Conservation (phyloP, 2,329 filamentous ascomycete species). For the Verticillium longisporum region DNA sequence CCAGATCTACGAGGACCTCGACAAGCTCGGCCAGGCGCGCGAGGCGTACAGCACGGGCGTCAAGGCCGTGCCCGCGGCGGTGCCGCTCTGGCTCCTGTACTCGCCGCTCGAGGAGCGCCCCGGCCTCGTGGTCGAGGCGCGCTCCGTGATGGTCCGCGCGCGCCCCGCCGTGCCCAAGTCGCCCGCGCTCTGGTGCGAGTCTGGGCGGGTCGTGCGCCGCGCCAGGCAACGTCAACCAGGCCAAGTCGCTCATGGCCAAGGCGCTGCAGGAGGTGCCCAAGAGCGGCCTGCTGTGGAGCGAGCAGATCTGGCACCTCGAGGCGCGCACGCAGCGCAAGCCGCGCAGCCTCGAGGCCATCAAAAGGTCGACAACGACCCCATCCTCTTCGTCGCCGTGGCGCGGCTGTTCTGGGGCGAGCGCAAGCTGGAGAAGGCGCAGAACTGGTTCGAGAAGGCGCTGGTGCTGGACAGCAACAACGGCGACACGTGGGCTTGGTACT, state of each 20-base stretch:
- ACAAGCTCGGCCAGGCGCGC: slow-evolving; percentile 74
- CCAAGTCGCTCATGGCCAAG: slow-evolving; percentile 86
- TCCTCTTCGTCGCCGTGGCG: slow-evolving; percentile 84
- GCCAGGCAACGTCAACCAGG: slow-evolving; percentile 77
- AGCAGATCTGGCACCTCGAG: slow-evolving; percentile 94
- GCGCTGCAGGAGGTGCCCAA: slow-evolving; percentile 87
- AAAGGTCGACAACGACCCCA: slow-evolving; percentile 87
- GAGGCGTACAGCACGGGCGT: slow-evolving; percentile 87
- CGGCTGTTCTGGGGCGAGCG: slow-evolving; percentile 95
- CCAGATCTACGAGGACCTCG: slow-evolving; percentile 85
- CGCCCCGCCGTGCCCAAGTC: slow-evolving; percentile 82
- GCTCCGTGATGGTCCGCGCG: slow-evolving; percentile 87
- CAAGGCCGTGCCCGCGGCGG: slow-evolving; percentile 75
- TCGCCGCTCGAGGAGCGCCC: slow-evolving; percentile 79
- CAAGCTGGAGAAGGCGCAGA: slow-evolving; percentile 85
- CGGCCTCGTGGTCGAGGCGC: slow-evolving; percentile 82
- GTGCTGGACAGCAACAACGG: slow-evolving; percentile 80
- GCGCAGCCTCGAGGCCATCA: slow-evolving; percentile 87
- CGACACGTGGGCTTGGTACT: slow-evolving; percentile 98
- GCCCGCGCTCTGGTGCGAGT: slow-evolving; percentile 82
- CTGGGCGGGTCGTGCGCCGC: slow-evolving; percentile 85
- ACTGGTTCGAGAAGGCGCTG: slow-evolving; percentile 96
- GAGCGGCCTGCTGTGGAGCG: slow-evolving; percentile 82
- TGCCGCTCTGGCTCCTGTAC: slow-evolving; percentile 85
- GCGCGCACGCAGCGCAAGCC: slow-evolving; percentile 87